Percentiles rank a stretch among this genome's conserved stretches.
phyloP scores from a whole-genome alignment of 2,329 filamentous ascomycete species.

The Whalleya microplaca region DNA sequence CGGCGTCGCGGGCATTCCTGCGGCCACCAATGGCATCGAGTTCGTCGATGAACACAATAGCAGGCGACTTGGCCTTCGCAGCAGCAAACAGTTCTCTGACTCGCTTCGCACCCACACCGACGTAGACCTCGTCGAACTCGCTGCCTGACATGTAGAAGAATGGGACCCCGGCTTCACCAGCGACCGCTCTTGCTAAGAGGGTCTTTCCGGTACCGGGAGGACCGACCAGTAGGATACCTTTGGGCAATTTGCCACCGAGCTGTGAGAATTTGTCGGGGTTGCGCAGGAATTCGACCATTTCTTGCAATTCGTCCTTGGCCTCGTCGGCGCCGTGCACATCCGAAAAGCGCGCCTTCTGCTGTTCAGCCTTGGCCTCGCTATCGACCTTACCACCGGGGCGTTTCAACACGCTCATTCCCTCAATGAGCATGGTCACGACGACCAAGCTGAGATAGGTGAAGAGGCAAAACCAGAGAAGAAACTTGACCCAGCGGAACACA shows the following conservation, averaged over 20 bases:
- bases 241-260: slow-evolving; percentile 93
- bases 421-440: slow-evolving; percentile 79
- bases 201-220: slow-evolving; percentile 98
- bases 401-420: slow-evolving; percentile 78
- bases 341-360: slow-evolving; percentile 86
- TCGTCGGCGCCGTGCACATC: slow-evolving; percentile 98
- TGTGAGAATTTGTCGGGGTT: slow-evolving; percentile 92
- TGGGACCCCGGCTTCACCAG: slow-evolving; percentile 93
- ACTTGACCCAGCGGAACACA: slow-evolving; percentile 92
- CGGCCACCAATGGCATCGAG: slow-evolving; percentile 93
- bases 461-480: slow-evolving; percentile 77
- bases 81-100: slow-evolving; percentile 89
- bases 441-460: slow-evolving; percentile 80
- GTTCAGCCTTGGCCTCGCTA: slow-evolving; percentile 88
- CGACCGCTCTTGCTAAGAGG: slow-evolving; percentile 89
- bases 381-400: slow-evolving; percentile 72
- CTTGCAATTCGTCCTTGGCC: slow-evolving; percentile 96
- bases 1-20: slow-evolving; percentile 88
- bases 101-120: slow-evolving; percentile 94
- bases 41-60: slow-evolving; percentile 96
- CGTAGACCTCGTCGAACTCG: slow-evolving; percentile 98
- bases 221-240: slow-evolving; percentile 92
- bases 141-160: slow-evolving; percentile 99
- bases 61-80: slow-evolving; percentile 82
- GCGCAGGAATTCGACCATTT: slow-evolving; percentile 94